phyloP scores from a whole-genome alignment of 345 rosid genomes.

The Nasturtium officinale region DNA sequence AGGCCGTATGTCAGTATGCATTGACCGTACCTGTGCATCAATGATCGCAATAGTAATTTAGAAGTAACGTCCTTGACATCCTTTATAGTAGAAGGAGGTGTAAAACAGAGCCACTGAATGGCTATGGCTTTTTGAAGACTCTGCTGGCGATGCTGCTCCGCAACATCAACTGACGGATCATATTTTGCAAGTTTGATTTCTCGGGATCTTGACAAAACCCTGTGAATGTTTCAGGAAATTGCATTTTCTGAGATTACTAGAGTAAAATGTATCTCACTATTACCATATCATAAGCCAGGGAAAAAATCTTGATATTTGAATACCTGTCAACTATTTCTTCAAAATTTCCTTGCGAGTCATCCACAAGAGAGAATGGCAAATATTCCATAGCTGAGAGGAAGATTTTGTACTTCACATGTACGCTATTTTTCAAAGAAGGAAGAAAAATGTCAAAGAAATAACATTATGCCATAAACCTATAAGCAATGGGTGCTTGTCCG shows the following conservation, averaged over 20 bases:
- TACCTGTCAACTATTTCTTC: too few relatives aligned
- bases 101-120: conserved; percentile 97
- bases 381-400: conserved; percentile 91
- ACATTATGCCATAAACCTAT: conserved; percentile 11
- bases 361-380: conserved; percentile 41
- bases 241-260: conserved; percentile 29
- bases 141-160: conserved; percentile 88
- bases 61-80: conserved; percentile 67
- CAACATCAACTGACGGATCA: conserved; percentile 77
- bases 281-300: neutral
- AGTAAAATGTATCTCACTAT: conserved; percentile 20
- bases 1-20: conserved; percentile 3
- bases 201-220: conserved; percentile 90
- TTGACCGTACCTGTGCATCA: conserved; percentile 73
- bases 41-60: conserved; percentile 76
- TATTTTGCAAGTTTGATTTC: conserved; percentile 77
- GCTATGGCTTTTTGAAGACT: conserved; percentile 95
- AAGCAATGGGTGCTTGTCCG: conserved; percentile 17
- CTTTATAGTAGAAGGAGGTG: conserved; percentile 81
- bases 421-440: conserved; percentile 49
- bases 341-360: too few relatives aligned
- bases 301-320: neutral
- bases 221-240: conserved; percentile 43
- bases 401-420: conserved; percentile 85
- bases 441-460: conserved; percentile 33